Base-by-base conservation (phyloP, 2,329 filamentous ascomycete genomes). In the Metarhizium robertsii region DNA sequence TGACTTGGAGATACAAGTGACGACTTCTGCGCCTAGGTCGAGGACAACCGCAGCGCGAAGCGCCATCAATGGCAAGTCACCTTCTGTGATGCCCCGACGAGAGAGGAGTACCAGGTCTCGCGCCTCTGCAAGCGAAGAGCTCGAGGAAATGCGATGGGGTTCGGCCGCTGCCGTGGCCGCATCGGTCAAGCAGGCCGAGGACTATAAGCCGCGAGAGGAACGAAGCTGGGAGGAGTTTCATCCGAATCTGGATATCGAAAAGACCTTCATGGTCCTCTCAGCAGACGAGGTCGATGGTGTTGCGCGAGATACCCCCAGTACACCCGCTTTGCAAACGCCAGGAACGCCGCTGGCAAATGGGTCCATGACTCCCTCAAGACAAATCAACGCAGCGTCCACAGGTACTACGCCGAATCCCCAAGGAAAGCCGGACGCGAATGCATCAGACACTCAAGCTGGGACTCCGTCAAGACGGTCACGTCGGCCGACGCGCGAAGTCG, bases 201-300 rank as follows among this genome's bases (percentile, higher is more conserved):
- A 92, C 52, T 97, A 97, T 73, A 99, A 99, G 69, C 94, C 94
- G 36, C 82, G 94, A 66, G 94, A 99, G 73, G 94, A 99, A 74
- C 85, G 92, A 59, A 90, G 90, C 53, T 99, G 92, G 91, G 92
- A 96, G 66, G 94, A 99, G 69, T 97, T 97, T 61, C 94, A 99
- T 70, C 91, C 90, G 0, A 90, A 96, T 64, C 81, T 99, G 53
- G 92, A 97, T 73, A 91, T 96, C 51, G 90, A 96, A 55, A 80
- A 80, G 13, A 83, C 81, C 4, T 87, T 96, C 60, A 83, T 87
- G 61, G 78, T 96, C 2, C 92, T 92, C 66, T 84, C 81, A 51
- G 85, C 91, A 2, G 86, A 94, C 59, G 89, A 95, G 61, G 86
- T 97, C 6, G 92, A 97, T 67, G 90, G 90, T 20, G 76, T 84